phyloP scores from a whole-genome alignment of 441 rosid species.

The Adansonia madagascariensis region DNA sequence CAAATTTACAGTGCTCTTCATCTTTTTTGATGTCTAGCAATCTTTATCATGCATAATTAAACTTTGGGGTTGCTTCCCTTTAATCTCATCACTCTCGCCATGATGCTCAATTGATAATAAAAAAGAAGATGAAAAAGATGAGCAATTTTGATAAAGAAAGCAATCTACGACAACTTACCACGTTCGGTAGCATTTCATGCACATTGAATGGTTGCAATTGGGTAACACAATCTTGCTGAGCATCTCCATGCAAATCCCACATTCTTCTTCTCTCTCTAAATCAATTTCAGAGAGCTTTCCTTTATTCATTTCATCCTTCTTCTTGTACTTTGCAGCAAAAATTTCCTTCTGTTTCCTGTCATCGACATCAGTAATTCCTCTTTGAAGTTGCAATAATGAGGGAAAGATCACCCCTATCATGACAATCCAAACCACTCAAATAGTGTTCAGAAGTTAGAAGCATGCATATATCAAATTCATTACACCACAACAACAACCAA shows the following conservation, averaged over 20 bases:
- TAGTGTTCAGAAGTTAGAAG: neutral
- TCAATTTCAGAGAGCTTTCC: conserved; percentile 74
- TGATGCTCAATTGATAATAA: neutral
- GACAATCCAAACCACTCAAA: conserved; percentile 22
- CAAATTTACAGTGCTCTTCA: neutral
- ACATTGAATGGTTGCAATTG: conserved; percentile 65
- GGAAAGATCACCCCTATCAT: conserved; percentile 68
- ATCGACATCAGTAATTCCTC: conserved; percentile 58
- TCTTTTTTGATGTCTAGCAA: neutral
- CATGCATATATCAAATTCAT: neutral
- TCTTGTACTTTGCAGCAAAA: conserved; percentile 52
- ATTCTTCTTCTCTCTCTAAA: conserved; percentile 70
- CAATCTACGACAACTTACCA: conserved; percentile 41
- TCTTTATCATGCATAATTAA: neutral
- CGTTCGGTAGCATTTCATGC: conserved; percentile 57
- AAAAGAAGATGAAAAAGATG: neutral
- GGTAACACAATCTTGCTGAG: conserved; percentile 60
- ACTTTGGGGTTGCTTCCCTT: neutral
- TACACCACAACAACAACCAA: neutral
- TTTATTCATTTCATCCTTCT: conserved; percentile 41
- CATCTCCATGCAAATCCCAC: conserved; percentile 72
- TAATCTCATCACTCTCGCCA: neutral
- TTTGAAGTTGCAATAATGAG: conserved; percentile 59
- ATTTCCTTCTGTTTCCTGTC: conserved; percentile 67
- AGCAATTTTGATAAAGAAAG: neutral